Conservation (phyloP, 768 basidiomycete species). For the Sistotremastrum suecicum region DNA sequence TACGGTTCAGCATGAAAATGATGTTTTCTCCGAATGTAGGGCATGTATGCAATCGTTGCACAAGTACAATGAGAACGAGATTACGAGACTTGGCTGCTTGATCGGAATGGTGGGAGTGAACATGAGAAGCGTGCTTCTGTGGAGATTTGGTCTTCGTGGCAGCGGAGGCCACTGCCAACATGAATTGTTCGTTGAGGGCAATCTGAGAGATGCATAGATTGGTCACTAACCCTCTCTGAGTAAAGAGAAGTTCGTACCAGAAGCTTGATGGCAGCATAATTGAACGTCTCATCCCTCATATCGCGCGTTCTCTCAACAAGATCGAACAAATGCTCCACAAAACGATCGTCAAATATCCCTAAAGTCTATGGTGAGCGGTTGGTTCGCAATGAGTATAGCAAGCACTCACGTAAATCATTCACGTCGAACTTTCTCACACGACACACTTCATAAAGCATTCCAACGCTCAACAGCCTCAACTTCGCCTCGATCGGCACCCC, state of each 20-base stretch:
- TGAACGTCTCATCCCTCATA: conserved; percentile 83
- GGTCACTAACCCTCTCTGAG: too few relatives aligned
- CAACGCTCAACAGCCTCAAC: conserved; percentile 54
- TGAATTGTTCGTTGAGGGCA: conserved; percentile 94
- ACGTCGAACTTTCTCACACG: conserved; percentile 72
- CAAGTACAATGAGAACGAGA: conserved; percentile 68
- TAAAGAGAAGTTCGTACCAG: conserved; percentile 42
- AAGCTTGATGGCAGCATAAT: conserved; percentile 90
- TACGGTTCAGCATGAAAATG: conserved; percentile 97
- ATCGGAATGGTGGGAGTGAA: conserved; percentile 7
- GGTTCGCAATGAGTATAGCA: not conserved
- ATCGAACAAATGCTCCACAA: conserved; percentile 84
- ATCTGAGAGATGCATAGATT: conserved; percentile 32
- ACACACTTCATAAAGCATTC: conserved; percentile 84
- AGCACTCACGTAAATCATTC: conserved; percentile 60
- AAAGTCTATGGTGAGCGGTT: not conserved
- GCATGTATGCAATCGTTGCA: conserved; percentile 71
- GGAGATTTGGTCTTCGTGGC: conserved; percentile 6
- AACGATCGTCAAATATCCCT: conserved; percentile 72
- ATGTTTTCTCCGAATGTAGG: conserved; percentile 97
- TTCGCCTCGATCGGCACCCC: conserved; percentile 73
- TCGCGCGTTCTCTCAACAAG: conserved; percentile 86
- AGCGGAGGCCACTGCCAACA: conserved; percentile 59
- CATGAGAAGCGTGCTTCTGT: conserved; percentile 2
- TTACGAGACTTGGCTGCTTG: conserved; percentile 30